A percentile compares a stretch with the other conserved stretches of the same genome.
phyloP scores from a whole-genome alignment of 441 rosid genomes.

The Lepidium campestre region DNA sequence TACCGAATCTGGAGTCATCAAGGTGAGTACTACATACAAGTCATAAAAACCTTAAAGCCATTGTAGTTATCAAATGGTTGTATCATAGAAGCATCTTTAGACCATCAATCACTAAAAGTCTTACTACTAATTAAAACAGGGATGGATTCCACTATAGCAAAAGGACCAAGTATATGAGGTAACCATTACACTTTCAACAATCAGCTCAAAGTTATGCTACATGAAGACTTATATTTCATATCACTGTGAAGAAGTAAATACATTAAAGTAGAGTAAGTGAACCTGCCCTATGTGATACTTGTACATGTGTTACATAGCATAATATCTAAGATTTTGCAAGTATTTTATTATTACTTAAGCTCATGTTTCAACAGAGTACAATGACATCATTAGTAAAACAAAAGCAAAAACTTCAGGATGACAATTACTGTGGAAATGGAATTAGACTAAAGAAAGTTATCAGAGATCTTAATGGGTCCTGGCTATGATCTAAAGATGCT shows the following conservation, averaged over 20 bases:
- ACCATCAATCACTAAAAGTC: constrained; percentile 7
- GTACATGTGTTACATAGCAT: constrained; percentile 12
- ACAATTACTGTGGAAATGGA: background rate
- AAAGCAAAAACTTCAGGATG: background rate
- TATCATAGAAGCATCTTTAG: background rate
- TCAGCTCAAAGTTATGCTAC: constrained; percentile 3
- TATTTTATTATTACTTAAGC: background rate
- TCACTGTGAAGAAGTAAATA: constrained; percentile 20
- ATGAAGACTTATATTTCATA: background rate
- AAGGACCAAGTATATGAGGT: constrained; percentile 7
- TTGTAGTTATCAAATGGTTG: background rate
- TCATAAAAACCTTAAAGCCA: background rate
- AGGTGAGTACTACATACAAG: constrained; percentile 39
- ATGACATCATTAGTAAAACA: background rate
- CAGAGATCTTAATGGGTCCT: constrained; percentile 2
- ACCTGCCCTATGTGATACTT: constrained; percentile 6
- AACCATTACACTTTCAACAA: constrained; percentile 1
- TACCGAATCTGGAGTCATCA: constrained; percentile 78
- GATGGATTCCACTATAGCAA: constrained; percentile 70
- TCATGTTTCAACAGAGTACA: constrained; percentile 6
- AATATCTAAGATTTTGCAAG: background rate
- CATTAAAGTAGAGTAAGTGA: constrained; percentile 15
- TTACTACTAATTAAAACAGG: too few relatives aligned
- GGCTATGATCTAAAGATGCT: constrained; percentile 16
- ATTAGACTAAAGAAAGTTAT: background rate